Conservation (phyloP, 148 eudicot species). For the Spergularia marina region DNA sequence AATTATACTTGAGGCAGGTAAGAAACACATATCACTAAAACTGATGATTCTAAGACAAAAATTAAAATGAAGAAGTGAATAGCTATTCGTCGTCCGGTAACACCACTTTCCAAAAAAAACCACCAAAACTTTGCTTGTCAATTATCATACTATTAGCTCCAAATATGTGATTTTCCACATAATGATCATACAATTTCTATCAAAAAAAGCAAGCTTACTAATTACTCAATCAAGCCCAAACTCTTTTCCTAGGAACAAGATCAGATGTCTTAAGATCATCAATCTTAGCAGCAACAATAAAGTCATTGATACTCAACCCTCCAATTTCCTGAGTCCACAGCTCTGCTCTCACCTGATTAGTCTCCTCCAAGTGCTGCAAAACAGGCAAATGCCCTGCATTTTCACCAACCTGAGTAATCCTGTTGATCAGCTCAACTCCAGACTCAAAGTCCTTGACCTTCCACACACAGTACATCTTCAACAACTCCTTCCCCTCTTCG, state of each 20-base stretch:
- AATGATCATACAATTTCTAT: not conserved
- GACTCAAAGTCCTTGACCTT: conserved; percentile 63
- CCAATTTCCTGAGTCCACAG: conserved; percentile 73
- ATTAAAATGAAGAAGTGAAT: too few species aligned
- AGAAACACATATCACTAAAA: too few species aligned
- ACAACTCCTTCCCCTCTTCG: conserved; percentile 22
- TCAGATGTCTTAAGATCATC: conserved; percentile 78
- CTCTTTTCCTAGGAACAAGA: conserved; percentile 77
- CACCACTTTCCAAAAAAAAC: too few species aligned
- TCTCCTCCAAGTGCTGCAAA: conserved; percentile 57
- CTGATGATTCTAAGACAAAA: too few species aligned
- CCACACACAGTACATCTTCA: conserved; percentile 75
- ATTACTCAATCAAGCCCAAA: conserved; percentile 56
- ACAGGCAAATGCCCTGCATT: conserved; percentile 57
- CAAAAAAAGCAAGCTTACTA: not conserved
- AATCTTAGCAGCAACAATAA: conserved; percentile 89
- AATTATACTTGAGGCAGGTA: too few species aligned
- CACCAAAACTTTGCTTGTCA: too few species aligned
- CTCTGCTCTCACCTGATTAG: conserved; percentile 66
- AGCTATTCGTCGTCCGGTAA: too few species aligned
- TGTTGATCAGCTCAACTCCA: conserved; percentile 61
- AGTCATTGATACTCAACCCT: conserved; percentile 87
- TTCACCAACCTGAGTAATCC: conserved; percentile 50
- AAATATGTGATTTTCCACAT: too few species aligned
- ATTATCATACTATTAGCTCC: too few species aligned